Evolutionary conservation across 1,284 basidiomycete genomes (phyloP).

Genomic region (Apiotrichum sp.): DNA sequence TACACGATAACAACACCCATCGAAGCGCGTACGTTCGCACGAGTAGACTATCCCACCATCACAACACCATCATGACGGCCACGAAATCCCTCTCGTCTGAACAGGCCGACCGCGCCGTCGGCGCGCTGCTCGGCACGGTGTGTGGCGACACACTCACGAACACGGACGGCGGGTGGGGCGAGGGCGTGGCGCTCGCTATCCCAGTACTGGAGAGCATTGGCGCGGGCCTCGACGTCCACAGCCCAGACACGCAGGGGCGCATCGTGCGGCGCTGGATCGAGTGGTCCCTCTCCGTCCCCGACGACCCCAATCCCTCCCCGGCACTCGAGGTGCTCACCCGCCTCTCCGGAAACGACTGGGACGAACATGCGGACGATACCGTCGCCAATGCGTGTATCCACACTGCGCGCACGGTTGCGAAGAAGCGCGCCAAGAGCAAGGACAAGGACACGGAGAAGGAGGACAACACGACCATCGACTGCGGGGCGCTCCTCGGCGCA

Average conservation of each 20-base stretch:
- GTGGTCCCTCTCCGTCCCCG: not conserved
- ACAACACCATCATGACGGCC: not conserved
- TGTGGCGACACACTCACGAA: slow-evolving; percentile 8
- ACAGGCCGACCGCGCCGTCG: not conserved
- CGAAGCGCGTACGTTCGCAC: no score
- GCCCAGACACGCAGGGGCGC: not conserved
- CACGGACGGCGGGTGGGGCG: slow-evolving; percentile 5
- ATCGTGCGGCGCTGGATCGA: slow-evolving; percentile 6
- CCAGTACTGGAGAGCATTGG: slow-evolving; percentile 9
- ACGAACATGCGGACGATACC: not conserved
- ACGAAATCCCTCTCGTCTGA: not conserved
- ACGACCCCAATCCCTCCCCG: not conserved
- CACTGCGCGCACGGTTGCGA: not conserved
- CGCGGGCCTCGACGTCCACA: not conserved
- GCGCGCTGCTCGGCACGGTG: slow-evolving; percentile 3
- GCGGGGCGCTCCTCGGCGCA: not conserved
- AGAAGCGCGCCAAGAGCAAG: not conserved
- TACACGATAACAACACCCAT: no score
- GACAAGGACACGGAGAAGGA: no score
- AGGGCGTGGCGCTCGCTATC: slow-evolving; percentile 9
- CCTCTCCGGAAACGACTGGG: not conserved
- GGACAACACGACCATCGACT: not conserved
- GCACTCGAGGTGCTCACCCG: not conserved
- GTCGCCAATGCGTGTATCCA: not conserved
- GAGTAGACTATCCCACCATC: no score